Percentiles rank a stretch among this genome's conserved stretches.
Evolutionary conservation across 805 yeast species (phyloP).

Genomic region (Metschnikowia borealis): DNA sequence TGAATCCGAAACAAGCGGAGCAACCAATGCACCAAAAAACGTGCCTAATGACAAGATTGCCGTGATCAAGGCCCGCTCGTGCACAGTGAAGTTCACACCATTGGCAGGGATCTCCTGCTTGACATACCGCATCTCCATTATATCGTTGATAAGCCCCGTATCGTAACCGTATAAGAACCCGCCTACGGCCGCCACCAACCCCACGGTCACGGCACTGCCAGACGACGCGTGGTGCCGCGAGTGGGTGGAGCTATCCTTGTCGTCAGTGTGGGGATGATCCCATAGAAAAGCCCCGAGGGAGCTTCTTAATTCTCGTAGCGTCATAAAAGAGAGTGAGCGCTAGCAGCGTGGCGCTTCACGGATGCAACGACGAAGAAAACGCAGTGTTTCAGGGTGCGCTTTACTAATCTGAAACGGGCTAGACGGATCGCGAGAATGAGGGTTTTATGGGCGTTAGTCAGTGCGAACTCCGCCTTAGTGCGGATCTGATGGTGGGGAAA

Average conservation of each 20-base stretch:
- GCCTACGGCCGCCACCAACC: conserved; percentile 82
- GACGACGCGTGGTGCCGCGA: conserved; percentile 48
- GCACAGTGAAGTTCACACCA: conserved; percentile 46
- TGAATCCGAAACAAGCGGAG: conserved; percentile 56
- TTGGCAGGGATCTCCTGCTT: conserved; percentile 50
- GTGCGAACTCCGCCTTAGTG: conserved; percentile 1
- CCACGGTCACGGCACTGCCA: conserved; percentile 66
- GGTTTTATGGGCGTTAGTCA: background rate
- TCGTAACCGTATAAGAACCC: conserved; percentile 89
- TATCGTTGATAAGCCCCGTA: conserved; percentile 79
- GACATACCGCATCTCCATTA: conserved; percentile 73
- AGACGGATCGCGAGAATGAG: background rate
- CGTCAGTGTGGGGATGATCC: conserved; percentile 33
- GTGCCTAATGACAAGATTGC: conserved; percentile 83
- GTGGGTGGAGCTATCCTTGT: conserved; percentile 29
- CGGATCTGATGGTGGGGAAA: conserved; percentile 6
- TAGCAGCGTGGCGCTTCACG: background rate
- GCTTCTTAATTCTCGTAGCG: conserved; percentile 4
- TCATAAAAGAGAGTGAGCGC: conserved; percentile 4
- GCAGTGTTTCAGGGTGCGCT: too few species aligned
- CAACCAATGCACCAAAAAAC: conserved; percentile 59
- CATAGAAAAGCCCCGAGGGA: conserved; percentile 27
- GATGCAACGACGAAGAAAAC: background rate
- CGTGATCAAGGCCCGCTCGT: conserved; percentile 66
- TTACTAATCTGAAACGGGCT: too few species aligned